These are phyloP conservation scores for Patellifolia procumbens DNA, from an alignment of 179 eudicot genomes.

Conservation along the genomic window DNA sequence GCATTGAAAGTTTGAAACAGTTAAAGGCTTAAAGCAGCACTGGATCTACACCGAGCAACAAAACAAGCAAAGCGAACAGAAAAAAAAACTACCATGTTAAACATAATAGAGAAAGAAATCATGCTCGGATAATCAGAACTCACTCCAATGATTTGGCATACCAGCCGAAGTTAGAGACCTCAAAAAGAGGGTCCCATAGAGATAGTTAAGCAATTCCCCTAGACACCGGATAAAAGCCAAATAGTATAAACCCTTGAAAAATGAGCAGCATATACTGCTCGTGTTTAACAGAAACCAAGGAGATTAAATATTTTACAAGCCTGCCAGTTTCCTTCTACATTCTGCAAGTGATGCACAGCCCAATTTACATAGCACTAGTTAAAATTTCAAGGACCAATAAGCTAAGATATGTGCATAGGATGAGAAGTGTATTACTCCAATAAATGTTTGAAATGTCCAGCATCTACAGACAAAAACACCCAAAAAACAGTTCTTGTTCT, in stretches of 20 bases:
- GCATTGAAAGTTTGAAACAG: neutral
- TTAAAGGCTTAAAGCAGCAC: neutral
- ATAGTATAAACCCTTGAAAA: neutral
- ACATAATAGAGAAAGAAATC: neutral
- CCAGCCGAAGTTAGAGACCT: neutral
- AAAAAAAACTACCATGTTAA: neutral
- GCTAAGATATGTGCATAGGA: neutral
- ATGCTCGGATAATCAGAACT: neutral
- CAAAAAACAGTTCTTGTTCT: neutral
- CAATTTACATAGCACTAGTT: neutral
- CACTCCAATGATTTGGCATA: neutral
- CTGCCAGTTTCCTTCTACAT: neutral
- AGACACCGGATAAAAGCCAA: neutral
- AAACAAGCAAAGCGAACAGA: neutral
- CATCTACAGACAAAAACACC: slow-evolving; percentile 2
- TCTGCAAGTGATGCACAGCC: slow-evolving; percentile 1
- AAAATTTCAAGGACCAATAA: slow-evolving; percentile 4
- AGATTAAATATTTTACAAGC: neutral
- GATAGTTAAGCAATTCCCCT: neutral
- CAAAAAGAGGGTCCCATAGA: neutral
- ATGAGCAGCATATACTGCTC: neutral
- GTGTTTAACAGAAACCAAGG: neutral
- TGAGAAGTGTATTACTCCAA: neutral
- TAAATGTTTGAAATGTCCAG: neutral
- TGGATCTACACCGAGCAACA: neutral